These are phyloP conservation scores for Linum tenue DNA, from an alignment of 345 rosid species.

Conservation along the genomic window DNA sequence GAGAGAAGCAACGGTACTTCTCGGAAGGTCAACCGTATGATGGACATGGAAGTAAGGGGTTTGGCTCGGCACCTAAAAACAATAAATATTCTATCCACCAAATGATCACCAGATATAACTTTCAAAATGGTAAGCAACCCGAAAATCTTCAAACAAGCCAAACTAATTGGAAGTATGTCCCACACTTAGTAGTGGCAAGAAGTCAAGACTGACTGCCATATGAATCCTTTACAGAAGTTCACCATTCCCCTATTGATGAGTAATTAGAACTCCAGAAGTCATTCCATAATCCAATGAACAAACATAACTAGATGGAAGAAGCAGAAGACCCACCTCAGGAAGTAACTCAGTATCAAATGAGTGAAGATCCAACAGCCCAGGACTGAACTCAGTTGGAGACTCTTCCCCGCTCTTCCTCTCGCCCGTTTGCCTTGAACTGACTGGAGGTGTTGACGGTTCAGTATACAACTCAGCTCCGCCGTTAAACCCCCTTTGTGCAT, in stretches of 20 bases:
- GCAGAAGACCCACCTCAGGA: conserved; percentile 59
- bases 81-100: not conserved
- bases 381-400: conserved; percentile 69
- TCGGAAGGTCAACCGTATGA: too few species aligned
- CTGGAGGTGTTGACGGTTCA: conserved; percentile 75
- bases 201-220: not conserved
- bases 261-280: not conserved
- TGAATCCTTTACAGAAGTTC: not conserved
- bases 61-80: not conserved
- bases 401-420: conserved; percentile 68
- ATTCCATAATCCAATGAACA: not conserved
- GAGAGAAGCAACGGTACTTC: too few species aligned
- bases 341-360: conserved; percentile 92
- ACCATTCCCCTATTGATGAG: not conserved
- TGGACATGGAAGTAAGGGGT: too few species aligned
- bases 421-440: conserved; percentile 43
- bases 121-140: not conserved
- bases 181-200: not conserved
- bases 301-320: not conserved
- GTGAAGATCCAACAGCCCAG: conserved; percentile 94
- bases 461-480: conserved; percentile 57
- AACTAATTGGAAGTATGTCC: not conserved
- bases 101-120: not conserved
- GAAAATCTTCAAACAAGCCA: not conserved
- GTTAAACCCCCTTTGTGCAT: conserved; percentile 53